Evolutionary conservation across 805 yeast genomes (phyloP).

Genomic region (Tetrapisispora arboricola): DNA sequence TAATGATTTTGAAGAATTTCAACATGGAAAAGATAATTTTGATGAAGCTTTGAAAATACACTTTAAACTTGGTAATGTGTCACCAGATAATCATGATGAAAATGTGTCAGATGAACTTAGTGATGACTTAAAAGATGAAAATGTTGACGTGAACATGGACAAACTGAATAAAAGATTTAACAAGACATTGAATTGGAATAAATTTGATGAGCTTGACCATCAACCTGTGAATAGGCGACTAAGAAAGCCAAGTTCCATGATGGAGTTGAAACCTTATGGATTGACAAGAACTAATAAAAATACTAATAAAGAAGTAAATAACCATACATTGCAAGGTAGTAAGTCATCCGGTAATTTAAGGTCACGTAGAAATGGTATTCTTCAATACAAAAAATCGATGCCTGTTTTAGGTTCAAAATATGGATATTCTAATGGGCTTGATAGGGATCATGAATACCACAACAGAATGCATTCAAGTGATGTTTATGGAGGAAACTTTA

Average conservation of each 20-base stretch:
- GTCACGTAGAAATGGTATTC: constrained; percentile 10
- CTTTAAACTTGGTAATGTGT: constrained; percentile 5
- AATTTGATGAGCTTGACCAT: background rate
- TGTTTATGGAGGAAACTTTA: background rate
- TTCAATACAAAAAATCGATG: constrained; percentile 24
- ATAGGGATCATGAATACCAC: background rate
- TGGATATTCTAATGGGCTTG: background rate
- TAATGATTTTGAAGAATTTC: constrained; percentile 24
- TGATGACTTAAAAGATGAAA: background rate
- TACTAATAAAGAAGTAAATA: background rate
- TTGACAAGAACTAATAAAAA: background rate
- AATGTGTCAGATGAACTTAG: background rate
- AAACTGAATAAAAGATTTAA: background rate
- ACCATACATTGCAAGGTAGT: constrained; percentile 16
- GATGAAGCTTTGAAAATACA: constrained; percentile 20
- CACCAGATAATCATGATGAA: background rate
- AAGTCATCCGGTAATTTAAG: constrained; percentile 21
- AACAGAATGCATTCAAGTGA: background rate
- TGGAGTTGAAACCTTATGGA: constrained; percentile 16
- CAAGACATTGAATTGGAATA: background rate
- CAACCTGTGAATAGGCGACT: constrained; percentile 4
- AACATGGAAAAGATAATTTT: constrained; percentile 16
- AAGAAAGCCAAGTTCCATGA: constrained; percentile 27
- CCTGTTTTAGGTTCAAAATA: constrained; percentile 9
- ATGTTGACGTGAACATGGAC: background rate